A percentile compares a stretch with the other conserved stretches of the same genome.
Conservation (phyloP, 2,329 filamentous ascomycete genomes). For the Fusarium paranaense region DNA sequence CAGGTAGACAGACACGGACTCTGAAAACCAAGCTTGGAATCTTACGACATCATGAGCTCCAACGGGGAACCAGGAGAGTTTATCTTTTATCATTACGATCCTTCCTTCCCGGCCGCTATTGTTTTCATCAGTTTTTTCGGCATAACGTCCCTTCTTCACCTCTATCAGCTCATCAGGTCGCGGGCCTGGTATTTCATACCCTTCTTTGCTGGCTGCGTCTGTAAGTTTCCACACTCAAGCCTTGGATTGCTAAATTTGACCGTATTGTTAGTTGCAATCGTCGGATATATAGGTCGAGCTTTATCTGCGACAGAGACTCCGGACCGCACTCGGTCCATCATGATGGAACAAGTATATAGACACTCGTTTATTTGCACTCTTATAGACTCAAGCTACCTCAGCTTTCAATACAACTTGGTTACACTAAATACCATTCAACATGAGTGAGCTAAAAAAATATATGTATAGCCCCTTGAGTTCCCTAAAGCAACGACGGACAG, state of each 20-base stretch:
- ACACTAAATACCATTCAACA: not conserved
- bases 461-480: too few species aligned
- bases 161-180: conserved; percentile 50
- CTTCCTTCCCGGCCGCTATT: conserved; percentile 54
- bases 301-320: conserved; percentile 54
- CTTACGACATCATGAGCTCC: not conserved
- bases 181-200: conserved; percentile 62
- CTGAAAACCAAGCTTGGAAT: not conserved
- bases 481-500: too few species aligned
- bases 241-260: not conserved
- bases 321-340: not conserved
- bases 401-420: not conserved
- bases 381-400: not conserved
- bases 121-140: conserved; percentile 54
- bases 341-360: not conserved
- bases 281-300: conserved; percentile 58
- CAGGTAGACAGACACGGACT: not conserved
- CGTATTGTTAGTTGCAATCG: conserved; percentile 23
- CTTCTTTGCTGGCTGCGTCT: conserved; percentile 59
- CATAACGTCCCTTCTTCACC: conserved; percentile 48
- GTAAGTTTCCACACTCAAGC: conserved; percentile 44
- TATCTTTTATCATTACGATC: conserved; percentile 57
- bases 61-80: not conserved
- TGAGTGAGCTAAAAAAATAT: too few species aligned
- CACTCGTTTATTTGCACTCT: not conserved